Evolutionary conservation across 1,139 yeast genomes (phyloP), one percentile per base, ranked within the genome.

Genomic region (Yamadazyma jaroonii): DNA sequence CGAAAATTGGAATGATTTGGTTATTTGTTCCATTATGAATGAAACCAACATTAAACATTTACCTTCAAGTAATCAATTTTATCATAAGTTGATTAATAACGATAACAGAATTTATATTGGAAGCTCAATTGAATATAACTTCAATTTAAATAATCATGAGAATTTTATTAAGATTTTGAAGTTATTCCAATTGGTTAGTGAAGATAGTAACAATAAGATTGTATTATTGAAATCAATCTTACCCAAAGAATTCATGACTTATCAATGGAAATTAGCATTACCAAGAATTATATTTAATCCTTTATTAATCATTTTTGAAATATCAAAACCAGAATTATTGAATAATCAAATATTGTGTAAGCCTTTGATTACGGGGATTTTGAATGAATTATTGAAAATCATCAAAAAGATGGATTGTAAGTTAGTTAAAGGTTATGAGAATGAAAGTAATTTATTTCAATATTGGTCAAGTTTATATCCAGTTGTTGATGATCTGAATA

Each of bases 181-280:
- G 45, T 52, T 66, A 31, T 58, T 71, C 37, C 69, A 66, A 42
- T 37, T 54, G 29, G 58, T 62, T 20, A 67, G 60, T 42, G 66
- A 64, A 41, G 62, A 60, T 39, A 59, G 67, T 30, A 36, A 51
- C 21, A 56, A 57, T 26, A 43, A 53, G 30, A 59, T 71, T 20
- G 72, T 71, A 30, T 69, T 74, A 34, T 65, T 77, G 44, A 74
- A 67, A 59, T 73, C 78, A 28, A 60, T 62, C 41, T 72, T 75
- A 24, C 72, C 79, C 9, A 62, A 71, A 37, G 88, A 83, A 47
- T 84, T 83, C 52, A 66, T 79, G 60, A 77, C 81, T 9, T 80
- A 78, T 49, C 95, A 88, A 59, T 88, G 96, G 96, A 81, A 82
- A 53, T 70, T 85, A 41, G 90, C 94, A 0, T 71, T 88, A 42